These are phyloP conservation scores for Rhizophora apiculata DNA, from an alignment of 345 rosid species.

Conservation along the genomic window DNA sequence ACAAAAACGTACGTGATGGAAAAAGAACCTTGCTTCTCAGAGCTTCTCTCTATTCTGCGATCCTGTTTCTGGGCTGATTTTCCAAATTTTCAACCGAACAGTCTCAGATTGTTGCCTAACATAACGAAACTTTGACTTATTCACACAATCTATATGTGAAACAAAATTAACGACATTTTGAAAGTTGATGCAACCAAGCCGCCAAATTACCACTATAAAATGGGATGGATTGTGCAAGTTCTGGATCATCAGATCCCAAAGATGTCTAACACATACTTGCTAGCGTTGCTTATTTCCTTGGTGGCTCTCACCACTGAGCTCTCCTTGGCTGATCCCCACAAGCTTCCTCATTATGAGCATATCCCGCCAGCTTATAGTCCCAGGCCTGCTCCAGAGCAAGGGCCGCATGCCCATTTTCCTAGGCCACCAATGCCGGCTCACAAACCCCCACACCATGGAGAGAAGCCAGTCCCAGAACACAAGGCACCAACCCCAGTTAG, in stretches of 20 bases:
- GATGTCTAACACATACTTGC: conserved; percentile 16
- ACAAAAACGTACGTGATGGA: not conserved
- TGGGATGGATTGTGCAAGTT: not conserved
- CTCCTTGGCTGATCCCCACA: conserved; percentile 14
- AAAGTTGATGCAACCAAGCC: not conserved
- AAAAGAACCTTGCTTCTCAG: not conserved
- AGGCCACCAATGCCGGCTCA: conserved; percentile 9
- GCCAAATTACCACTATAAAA: conserved; percentile 5
- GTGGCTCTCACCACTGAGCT: conserved; percentile 16
- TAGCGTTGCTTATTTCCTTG: conserved; percentile 14
- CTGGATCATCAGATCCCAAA: conserved; percentile 11
- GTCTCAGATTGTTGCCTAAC: not conserved
- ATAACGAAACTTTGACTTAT: not conserved
- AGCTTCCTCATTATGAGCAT: conserved; percentile 11
- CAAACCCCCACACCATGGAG: conserved; percentile 8
- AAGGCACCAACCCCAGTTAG: not conserved
- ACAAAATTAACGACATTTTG: not conserved
- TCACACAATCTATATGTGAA: not conserved
- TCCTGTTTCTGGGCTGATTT: not conserved
- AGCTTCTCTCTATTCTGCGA: not conserved
- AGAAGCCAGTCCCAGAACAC: conserved; percentile 4
- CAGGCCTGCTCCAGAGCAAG: conserved; percentile 1
- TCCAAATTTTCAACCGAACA: not conserved
- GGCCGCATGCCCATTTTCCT: not conserved
- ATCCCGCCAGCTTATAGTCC: conserved; percentile 12